Evolutionary conservation across 345 rosid species (phyloP).

Genomic region (Combretum micranthum): DNA sequence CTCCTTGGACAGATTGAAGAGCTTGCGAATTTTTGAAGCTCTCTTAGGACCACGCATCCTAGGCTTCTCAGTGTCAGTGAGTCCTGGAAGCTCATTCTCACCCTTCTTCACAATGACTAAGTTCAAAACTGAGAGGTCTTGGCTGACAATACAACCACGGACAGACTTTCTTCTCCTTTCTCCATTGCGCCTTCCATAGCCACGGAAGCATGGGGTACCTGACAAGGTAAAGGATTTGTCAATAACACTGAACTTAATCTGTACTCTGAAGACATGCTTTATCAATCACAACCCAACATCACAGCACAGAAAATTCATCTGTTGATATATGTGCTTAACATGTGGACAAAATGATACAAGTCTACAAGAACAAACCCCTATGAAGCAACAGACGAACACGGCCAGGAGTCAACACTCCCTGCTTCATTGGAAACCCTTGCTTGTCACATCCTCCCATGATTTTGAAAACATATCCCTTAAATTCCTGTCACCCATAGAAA

Average conservation of each 20-base stretch:
- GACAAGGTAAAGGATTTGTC: slow-evolving; percentile 6
- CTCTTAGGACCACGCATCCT: slow-evolving; percentile 88
- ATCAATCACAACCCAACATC: neutral
- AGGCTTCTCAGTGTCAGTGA: slow-evolving; percentile 65
- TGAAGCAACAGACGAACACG: slow-evolving; percentile 64
- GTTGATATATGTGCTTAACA: neutral
- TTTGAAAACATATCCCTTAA: slow-evolving; percentile 58
- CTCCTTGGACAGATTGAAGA: slow-evolving; percentile 65
- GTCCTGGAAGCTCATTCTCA: slow-evolving; percentile 69
- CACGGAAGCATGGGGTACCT: slow-evolving; percentile 81
- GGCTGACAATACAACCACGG: slow-evolving; percentile 86
- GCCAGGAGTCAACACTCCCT: slow-evolving; percentile 56
- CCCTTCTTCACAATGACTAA: slow-evolving; percentile 76
- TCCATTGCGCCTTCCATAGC: slow-evolving; percentile 66
- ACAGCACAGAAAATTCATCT: neutral
- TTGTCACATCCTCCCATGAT: slow-evolving; percentile 64
- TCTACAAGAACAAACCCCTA: slow-evolving; percentile 30
- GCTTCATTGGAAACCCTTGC: slow-evolving; percentile 69
- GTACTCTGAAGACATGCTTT: neutral
- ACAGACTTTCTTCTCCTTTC: slow-evolving; percentile 85
- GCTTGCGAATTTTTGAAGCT: slow-evolving; percentile 71
- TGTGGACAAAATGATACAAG: neutral
- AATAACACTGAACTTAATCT: neutral
- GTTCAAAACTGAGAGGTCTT: slow-evolving; percentile 72
- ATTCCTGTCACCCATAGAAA: slow-evolving; percentile 26